These are phyloP conservation scores for Tanacetum coccineum DNA, from an alignment of 129 eudicot species.

Conservation along the genomic window DNA sequence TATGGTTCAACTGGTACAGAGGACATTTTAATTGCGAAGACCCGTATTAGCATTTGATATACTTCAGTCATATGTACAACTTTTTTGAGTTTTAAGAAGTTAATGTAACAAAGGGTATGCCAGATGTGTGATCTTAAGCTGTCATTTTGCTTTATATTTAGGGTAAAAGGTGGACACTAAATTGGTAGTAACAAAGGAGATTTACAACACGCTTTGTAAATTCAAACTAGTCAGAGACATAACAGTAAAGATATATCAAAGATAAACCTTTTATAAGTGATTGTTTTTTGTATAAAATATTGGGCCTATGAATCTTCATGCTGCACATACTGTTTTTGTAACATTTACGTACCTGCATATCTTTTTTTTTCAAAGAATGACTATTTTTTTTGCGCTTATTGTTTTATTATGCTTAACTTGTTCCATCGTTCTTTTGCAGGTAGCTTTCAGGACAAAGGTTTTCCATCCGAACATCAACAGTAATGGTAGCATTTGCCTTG, in stretches of 20 bases:
- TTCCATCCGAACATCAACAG: constrained; percentile 39
- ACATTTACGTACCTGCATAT: neutral
- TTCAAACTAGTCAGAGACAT: neutral
- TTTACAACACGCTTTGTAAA: neutral
- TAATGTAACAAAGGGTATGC: neutral
- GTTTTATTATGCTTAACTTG: neutral
- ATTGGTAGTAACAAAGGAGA: neutral
- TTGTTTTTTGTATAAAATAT: neutral
- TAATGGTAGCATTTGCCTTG: constrained; percentile 40
- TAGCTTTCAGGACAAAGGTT: constrained; percentile 37
- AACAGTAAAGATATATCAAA: no score
- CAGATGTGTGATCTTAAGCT: constrained; percentile 2
- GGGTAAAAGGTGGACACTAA: neutral
- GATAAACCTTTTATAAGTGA: no score
- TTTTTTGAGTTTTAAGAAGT: neutral
- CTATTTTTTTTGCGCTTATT: no score
- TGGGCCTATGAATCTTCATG: neutral
- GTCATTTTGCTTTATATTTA: constrained; percentile 4
- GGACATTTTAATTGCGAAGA: neutral
- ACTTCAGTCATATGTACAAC: neutral
- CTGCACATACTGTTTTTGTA: neutral
- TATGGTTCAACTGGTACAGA: constrained; percentile 4
- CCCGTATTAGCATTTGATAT: constrained; percentile 4
- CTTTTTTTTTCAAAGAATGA: neutral
- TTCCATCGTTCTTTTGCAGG: constrained; percentile 15